These are phyloP conservation scores for Kluyveromyces aestuarii DNA, from an alignment of 805 yeast genomes.

Conservation along the genomic window DNA sequence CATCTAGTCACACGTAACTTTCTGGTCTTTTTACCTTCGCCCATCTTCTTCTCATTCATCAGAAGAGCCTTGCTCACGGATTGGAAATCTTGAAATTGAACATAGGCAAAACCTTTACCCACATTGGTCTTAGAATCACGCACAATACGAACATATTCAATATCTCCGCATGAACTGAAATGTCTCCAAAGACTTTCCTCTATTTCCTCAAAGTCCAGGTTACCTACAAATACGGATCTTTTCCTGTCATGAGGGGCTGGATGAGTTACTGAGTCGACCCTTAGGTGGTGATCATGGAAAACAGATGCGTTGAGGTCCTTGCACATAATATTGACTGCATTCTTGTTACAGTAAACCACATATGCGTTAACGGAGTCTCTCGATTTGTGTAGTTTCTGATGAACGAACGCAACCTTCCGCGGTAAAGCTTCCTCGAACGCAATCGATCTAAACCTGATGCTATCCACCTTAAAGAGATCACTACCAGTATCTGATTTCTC, in stretches of 20 bases:
- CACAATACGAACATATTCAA: conserved; percentile 82
- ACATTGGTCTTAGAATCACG: conserved; percentile 90
- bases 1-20: conserved; percentile 72
- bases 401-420: conserved; percentile 82
- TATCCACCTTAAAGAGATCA: conserved; percentile 39
- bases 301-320: conserved; percentile 55
- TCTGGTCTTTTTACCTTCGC: conserved; percentile 33
- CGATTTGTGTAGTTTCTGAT: conserved; percentile 64
- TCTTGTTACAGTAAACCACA: conserved; percentile 60
- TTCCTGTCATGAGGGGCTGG: conserved; percentile 81
- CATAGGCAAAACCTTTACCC: conserved; percentile 96
- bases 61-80: conserved; percentile 76
- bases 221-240: conserved; percentile 84
- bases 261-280: conserved; percentile 90
- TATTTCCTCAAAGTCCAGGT: conserved; percentile 82
- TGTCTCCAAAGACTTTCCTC: conserved; percentile 86
- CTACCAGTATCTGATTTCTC: conserved; percentile 11
- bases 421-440: conserved; percentile 84
- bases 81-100: conserved; percentile 71
- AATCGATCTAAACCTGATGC: conserved; percentile 86
- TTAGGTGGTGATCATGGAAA: conserved; percentile 64
- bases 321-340: conserved; percentile 27
- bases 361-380: conserved; percentile 85
- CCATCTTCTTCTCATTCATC: conserved; percentile 57
- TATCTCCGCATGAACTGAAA: conserved; percentile 57